Base-by-base conservation (phyloP, 495 filamentous ascomycete species). In the Penicillium ucsense region DNA sequence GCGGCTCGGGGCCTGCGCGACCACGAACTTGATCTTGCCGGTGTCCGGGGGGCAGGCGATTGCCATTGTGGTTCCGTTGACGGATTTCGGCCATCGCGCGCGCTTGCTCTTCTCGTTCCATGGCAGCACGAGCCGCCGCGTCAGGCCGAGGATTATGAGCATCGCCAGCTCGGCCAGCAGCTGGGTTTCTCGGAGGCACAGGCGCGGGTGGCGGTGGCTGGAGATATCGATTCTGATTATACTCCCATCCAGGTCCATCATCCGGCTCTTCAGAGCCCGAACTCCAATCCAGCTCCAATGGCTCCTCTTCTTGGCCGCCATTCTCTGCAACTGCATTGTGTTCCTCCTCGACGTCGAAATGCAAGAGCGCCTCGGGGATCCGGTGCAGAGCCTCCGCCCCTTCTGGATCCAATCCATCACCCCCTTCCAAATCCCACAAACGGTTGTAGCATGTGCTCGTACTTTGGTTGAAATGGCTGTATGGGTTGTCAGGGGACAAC, bases 371-470 rank as follows among this genome's bases (percentile, higher is more conserved):
- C 8, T 63, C 59, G 12, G 70, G 70, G 20, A 71, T 60, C 12
- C 53, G 67, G 50, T 74, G 71, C 2, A 74, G 51, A 20, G 59
- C 67, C 46, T 70, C 71, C 4, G 67, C 66, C 2, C 71, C 71
- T 38, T 70, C 67, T 0, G 71, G 71, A 39, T 74, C 49, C 35
- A 70, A 48, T 11, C 86, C 86, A 60, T 95, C 91, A 0, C 89
- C 89, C 27, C 75, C 77, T 66, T 91, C 89, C 45, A 95, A 57
- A 58, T 95, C 90, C 89, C 88, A 95, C 3, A 98, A 72, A 4
- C 86, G 79, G 75, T 84, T 84, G 55, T 81, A 95, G 61, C 92
- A 96, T 5, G 57, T 53, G 29, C 71, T 84, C 0, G 75, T 68
- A 35, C 59, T 54, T 3, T 79, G 78, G 56, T 95, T 96, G 70